phyloP scores from a whole-genome alignment of 176 grass and related monocot species.

The Eragrostis nindensis region DNA sequence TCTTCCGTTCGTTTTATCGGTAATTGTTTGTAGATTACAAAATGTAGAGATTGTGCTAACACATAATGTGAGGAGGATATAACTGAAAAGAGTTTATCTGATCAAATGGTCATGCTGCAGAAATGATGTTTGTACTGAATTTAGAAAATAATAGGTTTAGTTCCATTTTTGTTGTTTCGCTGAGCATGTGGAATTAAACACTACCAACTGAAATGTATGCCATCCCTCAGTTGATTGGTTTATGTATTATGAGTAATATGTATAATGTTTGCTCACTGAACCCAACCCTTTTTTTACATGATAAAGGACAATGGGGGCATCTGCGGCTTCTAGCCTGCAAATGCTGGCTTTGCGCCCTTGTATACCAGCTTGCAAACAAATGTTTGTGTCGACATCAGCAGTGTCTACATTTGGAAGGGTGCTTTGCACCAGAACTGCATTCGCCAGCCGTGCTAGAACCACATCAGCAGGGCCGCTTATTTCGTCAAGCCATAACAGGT shows the following conservation, averaged over 20 bases:
- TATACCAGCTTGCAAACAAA: constrained; percentile 44
- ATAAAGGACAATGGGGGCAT: constrained; percentile 57
- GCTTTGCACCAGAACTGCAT: constrained; percentile 29
- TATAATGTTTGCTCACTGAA: neutral
- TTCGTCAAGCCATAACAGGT: constrained; percentile 32
- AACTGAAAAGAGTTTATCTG: neutral
- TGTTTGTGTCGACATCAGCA: constrained; percentile 30
- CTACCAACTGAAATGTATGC: too few relatives aligned
- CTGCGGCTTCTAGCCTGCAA: constrained; percentile 56
- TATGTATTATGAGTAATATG: too few relatives aligned
- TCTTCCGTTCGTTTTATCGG: neutral
- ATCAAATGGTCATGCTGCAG: neutral
- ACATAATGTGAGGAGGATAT: too few relatives aligned
- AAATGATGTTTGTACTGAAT: neutral
- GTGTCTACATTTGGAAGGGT: constrained; percentile 39
- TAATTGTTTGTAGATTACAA: too few relatives aligned
- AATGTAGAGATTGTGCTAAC: neutral
- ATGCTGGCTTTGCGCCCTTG: constrained; percentile 34
- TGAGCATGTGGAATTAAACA: too few relatives aligned
- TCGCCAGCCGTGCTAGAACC: constrained; percentile 23
- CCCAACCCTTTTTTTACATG: neutral
- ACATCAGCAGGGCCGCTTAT: constrained; percentile 1
- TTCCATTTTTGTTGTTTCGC: neutral
- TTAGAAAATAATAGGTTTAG: neutral
- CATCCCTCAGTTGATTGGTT: too few relatives aligned